Base-by-base conservation (phyloP, 495 filamentous ascomycete genomes). In the Xylaria acuta region DNA sequence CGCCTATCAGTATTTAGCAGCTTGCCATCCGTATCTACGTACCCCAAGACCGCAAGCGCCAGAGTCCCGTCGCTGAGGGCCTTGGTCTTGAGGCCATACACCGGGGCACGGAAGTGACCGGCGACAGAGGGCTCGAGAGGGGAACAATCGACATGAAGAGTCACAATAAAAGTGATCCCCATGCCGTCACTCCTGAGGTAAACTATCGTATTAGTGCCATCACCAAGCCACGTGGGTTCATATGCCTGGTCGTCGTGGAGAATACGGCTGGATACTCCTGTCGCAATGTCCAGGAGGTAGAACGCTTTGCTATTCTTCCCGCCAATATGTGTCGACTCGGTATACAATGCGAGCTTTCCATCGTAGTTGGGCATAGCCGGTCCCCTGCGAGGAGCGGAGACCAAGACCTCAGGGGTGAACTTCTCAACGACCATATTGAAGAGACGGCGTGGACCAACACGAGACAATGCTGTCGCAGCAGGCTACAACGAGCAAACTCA, bases 281-380 rank as follows among this genome's bases (percentile, higher is more conserved):
- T 70, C 36, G 68, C 63, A 22, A 81, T 67, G n/a, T 77, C 43
- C 62, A 78, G 71, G 36, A 78, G 49, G 25, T 72, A 67, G 47
- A 76, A 47, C 58, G 72, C 72, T n/a, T 74, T 73, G 8, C 66
- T 53, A 25, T 72, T 77, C 1, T 49, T 67, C 64, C 69, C 70
- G 56, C 62, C 75, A 20, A 76, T 68, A 41, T 77, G 71, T 18
- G 70, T 75, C 22, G 77, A 77, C 20, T 72, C 72, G 22, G 49
- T 72, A 69, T 75, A 81, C 38, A 81, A 70, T 18, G 54, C 74
- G 12, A 71, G 40, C 1, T 75, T 78, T 41, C 77, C 80, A 40
- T 79, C 77, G 25, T 71, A 64, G 59, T 76, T 80, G 18, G 80
- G 78, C 8, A 72, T 36, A 4, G 75, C 67, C 6, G 70, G 41